Base-by-base conservation (phyloP, 2,329 filamentous ascomycete species). In the Xylariaceae sp. region DNA sequence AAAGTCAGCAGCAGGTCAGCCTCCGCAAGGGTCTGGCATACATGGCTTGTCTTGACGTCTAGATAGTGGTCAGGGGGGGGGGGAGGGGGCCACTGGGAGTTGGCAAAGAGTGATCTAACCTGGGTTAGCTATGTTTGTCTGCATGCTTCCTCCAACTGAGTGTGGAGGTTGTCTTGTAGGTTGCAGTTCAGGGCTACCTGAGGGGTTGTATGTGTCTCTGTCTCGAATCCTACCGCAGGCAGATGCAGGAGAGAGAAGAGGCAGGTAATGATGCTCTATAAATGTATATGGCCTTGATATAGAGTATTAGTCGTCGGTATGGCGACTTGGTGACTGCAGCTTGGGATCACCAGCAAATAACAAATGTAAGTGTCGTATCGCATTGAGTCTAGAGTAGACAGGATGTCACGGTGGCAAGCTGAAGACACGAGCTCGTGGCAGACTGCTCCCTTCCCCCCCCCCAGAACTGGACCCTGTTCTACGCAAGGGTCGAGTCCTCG, bases 341-440 rank as follows among this genome's bases (percentile, higher is more conserved):
- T 31, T 32, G 29, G 26, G 11, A 29, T 9, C 26, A 58, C 46
- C 47, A 52, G 44, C 47, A 52, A 48, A 45, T 47, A 50, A 56
- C n/a, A 46, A 6, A 52, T n/a, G 43, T 31, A 29, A 12, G 11
- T 37, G 8, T 3, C 43, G 19, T 19, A 56, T 60, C 37, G 53
- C 52, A 53, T 53, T 42, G 47, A 35, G 42, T 45, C 11, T 37
- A 37, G 35, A 3, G 35, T n/a, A 34, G 42, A 50, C 30, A 43
- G 45, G 46, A 60, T 60, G 55, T 27, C 29, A 60, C 55, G 35
- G 56, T 60, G 45, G 56, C 53, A 60, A 60, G 58, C 58, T 60
- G 58, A 60, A 58, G 56, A 44, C 39, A 59, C 47, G 56, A 60
- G 58, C 58, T 47, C 58, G 58, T 60, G 58, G 58, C 45, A 60